A percentile compares a stretch with the other conserved stretches of the same genome.
Evolutionary conservation across 192 early-diverging fungal genomes (phyloP).

Genomic region (Gryganskiella cystojenkinii): DNA sequence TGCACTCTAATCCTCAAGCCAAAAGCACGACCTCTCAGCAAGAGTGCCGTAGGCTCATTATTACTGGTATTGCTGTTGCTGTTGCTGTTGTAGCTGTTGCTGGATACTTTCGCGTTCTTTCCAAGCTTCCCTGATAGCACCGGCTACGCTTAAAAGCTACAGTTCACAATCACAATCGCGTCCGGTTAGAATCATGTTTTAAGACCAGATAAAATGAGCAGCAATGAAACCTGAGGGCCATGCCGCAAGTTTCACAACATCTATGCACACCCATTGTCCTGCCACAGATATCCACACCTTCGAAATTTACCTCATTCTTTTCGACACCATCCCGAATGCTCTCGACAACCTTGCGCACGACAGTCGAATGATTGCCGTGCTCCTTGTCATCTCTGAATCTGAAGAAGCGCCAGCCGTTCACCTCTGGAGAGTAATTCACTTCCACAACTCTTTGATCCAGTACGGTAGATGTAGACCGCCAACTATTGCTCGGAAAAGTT

Average conservation of each 20-base stretch:
- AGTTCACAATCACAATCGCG: neutral
- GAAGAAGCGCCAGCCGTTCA: slow-evolving; percentile 76
- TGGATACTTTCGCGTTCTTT: slow-evolving; percentile 29
- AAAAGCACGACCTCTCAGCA: too few relatives aligned
- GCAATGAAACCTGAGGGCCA: too few relatives aligned
- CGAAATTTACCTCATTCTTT: slow-evolving; percentile 64
- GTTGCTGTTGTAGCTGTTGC: slow-evolving; percentile 1
- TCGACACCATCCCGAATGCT: slow-evolving; percentile 83
- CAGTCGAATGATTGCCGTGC: slow-evolving; percentile 72
- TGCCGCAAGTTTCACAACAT: too few relatives aligned
- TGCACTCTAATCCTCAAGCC: too few relatives aligned
- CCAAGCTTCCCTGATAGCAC: slow-evolving; percentile 46
- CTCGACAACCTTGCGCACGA: slow-evolving; percentile 67
- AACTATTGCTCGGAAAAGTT: slow-evolving; percentile 21
- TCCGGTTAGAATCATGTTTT: too few relatives aligned
- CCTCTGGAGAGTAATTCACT: slow-evolving; percentile 64
- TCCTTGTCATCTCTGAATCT: slow-evolving; percentile 85
- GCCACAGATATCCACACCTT: too few relatives aligned
- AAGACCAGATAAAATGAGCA: too few relatives aligned
- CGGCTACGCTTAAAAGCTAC: slow-evolving; percentile 39
- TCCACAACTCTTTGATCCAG: slow-evolving; percentile 74
- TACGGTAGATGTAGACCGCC: slow-evolving; percentile 22
- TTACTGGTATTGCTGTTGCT: neutral
- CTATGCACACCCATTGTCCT: too few relatives aligned
- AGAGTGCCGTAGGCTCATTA: too few relatives aligned